A percentile compares a stretch with the other conserved stretches of the same genome.
Evolutionary conservation across 768 basidiomycete species (phyloP).

Genomic region (Leucocoprinus birnbaumii): DNA sequence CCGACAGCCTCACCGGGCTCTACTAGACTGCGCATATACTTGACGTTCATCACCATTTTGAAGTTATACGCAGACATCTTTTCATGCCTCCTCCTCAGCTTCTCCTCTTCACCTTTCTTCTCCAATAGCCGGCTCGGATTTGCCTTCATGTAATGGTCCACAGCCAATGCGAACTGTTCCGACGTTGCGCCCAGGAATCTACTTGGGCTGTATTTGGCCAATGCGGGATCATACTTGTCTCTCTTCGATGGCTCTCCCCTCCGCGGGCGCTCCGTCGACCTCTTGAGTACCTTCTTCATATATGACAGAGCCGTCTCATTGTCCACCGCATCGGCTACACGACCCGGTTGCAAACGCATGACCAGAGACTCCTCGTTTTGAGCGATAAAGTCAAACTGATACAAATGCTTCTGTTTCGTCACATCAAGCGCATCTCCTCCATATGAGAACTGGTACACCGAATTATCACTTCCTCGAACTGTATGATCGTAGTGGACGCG

Average conservation of each 20-base stretch:
- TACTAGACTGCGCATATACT: conserved; percentile 90
- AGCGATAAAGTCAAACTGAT: conserved; percentile 91
- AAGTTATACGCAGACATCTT: conserved; percentile 59
- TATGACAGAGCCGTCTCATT: conserved; percentile 64
- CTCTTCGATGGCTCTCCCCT: conserved; percentile 45
- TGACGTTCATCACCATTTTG: conserved; percentile 81
- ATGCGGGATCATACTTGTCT: conserved; percentile 64
- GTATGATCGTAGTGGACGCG: conserved; percentile 98
- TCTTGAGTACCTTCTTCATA: conserved; percentile 91
- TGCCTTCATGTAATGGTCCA: conserved; percentile 74
- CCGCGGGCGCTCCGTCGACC: conserved; percentile 42
- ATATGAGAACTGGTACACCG: conserved; percentile 94
- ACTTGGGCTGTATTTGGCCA: conserved; percentile 76
- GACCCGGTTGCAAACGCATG: conserved; percentile 63
- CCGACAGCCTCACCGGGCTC: conserved; percentile 99
- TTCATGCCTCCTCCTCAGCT: conserved; percentile 41
- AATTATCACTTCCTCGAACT: conserved; percentile 91
- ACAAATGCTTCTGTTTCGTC: conserved; percentile 94
- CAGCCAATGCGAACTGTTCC: conserved; percentile 81
- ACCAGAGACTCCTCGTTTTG: conserved; percentile 81
- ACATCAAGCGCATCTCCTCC: conserved; percentile 97
- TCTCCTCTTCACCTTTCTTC: conserved; percentile 30
- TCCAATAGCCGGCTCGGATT: conserved; percentile 56
- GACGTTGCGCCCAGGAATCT: conserved; percentile 87
- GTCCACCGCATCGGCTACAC: conserved; percentile 56